Evolutionary conservation across 495 filamentous ascomycete species (phyloP).

Genomic region (Neurospora sp.): DNA sequence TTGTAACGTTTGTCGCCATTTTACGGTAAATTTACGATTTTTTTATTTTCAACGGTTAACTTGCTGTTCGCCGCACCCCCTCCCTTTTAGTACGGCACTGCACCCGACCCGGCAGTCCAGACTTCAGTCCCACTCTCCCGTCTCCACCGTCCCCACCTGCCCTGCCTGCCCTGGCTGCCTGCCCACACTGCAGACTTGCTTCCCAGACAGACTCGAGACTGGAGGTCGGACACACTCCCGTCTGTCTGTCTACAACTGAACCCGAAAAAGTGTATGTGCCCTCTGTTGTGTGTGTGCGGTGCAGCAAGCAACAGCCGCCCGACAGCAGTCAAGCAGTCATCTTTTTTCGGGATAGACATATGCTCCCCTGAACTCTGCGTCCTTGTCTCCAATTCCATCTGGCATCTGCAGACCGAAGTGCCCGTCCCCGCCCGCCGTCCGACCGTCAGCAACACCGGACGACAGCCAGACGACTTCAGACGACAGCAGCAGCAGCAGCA

Average conservation of each 20-base stretch:
- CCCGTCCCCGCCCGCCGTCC: background rate
- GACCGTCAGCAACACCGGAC: background rate
- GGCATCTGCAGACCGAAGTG: background rate
- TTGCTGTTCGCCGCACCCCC: no score
- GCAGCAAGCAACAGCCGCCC: background rate
- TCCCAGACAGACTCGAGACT: background rate
- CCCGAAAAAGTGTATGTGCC: background rate
- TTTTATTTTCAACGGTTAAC: no score
- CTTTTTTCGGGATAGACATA: background rate
- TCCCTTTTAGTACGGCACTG: no score
- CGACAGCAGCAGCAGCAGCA: constrained; percentile 19
- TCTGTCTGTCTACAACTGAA: background rate
- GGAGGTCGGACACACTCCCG: background rate
- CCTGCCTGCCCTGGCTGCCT: background rate
- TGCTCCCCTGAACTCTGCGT: background rate
- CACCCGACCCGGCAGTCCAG: background rate
- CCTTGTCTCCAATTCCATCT: background rate
- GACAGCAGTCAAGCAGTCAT: background rate
- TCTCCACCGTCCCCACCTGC: background rate
- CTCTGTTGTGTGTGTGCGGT: background rate
- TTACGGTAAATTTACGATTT: no score
- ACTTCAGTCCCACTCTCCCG: background rate
- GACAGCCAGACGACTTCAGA: constrained; percentile 11
- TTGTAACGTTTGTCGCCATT: no score
- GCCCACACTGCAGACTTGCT: background rate